Percentiles rank a stretch among this genome's conserved stretches.
These are phyloP conservation scores for Paraleonurus japonicus DNA, from an alignment of 257 asterid genomes.

Conservation along the genomic window DNA sequence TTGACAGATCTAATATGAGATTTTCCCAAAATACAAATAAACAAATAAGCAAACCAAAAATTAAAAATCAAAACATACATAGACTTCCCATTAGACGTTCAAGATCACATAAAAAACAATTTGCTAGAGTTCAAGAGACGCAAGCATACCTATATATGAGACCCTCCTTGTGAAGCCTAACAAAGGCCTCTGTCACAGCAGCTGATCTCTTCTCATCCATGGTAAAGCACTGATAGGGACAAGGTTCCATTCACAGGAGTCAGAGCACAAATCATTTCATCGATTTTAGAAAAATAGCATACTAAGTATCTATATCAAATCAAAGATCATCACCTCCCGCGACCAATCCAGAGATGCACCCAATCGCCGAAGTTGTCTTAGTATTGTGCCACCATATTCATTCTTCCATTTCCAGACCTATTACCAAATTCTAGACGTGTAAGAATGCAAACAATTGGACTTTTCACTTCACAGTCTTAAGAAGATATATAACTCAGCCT, in stretches of 20 bases:
- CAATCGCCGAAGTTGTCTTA: slow-evolving; percentile 78
- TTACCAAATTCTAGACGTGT: slow-evolving; percentile 21
- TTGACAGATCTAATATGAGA: background rate
- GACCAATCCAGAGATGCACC: slow-evolving; percentile 95
- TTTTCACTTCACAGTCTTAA: background rate
- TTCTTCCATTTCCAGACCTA: slow-evolving; percentile 98
- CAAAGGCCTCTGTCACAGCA: slow-evolving; percentile 97
- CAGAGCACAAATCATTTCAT: background rate
- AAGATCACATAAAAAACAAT: slow-evolving; percentile 11
- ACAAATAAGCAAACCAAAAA: slow-evolving; percentile 2
- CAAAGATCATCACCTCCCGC: slow-evolving; percentile 66
- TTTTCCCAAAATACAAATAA: slow-evolving; percentile 3
- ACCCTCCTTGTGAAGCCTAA: slow-evolving; percentile 75
- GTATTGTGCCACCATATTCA: slow-evolving; percentile 83
- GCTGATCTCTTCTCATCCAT: slow-evolving; percentile 87
- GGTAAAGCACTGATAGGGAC: slow-evolving; percentile 64
- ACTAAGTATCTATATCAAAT: background rate
- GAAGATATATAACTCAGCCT: background rate
- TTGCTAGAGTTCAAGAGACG: slow-evolving; percentile 1
- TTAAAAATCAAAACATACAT: background rate
- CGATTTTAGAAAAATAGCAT: background rate
- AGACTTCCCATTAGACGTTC: background rate
- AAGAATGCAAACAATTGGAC: slow-evolving; percentile 15
- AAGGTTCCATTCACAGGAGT: slow-evolving; percentile 3
- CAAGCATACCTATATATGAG: slow-evolving; percentile 74